Evolutionary conservation across 1,139 yeast species (phyloP).

Genomic region (Candida neerlandica): DNA sequence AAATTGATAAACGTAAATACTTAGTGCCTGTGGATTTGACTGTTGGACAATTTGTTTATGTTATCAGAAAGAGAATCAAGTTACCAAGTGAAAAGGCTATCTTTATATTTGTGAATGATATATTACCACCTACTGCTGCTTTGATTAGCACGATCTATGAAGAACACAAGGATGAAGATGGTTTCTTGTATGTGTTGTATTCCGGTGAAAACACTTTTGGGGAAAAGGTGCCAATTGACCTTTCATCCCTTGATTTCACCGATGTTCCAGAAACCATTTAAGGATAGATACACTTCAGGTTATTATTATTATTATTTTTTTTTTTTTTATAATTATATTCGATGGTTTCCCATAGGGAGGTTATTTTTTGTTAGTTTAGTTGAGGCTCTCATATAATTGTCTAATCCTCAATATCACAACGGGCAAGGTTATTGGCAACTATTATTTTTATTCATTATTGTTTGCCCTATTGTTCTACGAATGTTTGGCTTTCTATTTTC

Average conservation of each 20-base stretch:
- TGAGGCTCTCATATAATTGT: background rate
- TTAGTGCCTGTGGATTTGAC: slow-evolving; percentile 95
- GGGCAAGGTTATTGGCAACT: background rate
- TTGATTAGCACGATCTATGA: slow-evolving; percentile 92
- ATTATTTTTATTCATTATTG: background rate
- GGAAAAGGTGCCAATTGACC: slow-evolving; percentile 31
- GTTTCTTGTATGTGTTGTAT: slow-evolving; percentile 91
- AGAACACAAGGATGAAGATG: slow-evolving; percentile 97
- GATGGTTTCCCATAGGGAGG: background rate
- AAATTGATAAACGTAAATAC: slow-evolving; percentile 95
- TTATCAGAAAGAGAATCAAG: slow-evolving; percentile 92
- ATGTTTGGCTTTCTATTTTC: background rate
- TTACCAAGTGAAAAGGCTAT: slow-evolving; percentile 97
- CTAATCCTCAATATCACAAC: background rate
- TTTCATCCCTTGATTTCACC: slow-evolving; percentile 17
- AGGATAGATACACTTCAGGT: background rate
- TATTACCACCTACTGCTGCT: slow-evolving; percentile 97
- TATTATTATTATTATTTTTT: background rate
- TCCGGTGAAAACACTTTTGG: slow-evolving; percentile 88
- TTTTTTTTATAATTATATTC: background rate
- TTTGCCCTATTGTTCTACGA: background rate
- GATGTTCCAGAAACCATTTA: slow-evolving; percentile 5
- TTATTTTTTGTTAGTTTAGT: background rate
- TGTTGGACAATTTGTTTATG: slow-evolving; percentile 97
- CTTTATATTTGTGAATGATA: slow-evolving; percentile 93